Percentiles rank a stretch among this genome's conserved stretches.
phyloP scores from a whole-genome alignment of 1,139 yeast genomes.

The Suhomyces maxii region DNA sequence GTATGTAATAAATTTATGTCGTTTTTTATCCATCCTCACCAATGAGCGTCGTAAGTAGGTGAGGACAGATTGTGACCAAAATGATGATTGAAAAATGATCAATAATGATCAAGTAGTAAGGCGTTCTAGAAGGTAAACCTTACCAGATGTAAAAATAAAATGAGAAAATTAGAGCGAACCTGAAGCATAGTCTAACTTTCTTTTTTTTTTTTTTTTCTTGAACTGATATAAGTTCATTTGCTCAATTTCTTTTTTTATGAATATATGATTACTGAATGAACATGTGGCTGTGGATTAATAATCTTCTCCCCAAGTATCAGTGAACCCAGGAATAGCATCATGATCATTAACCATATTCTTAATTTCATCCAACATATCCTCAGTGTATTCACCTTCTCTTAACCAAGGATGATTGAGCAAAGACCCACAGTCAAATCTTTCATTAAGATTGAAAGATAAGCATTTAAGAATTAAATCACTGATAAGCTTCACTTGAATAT shows the following conservation, averaged over 20 bases:
- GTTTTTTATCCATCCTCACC: neutral
- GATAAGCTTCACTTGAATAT: constrained; percentile 26
- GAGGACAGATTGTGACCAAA: too few species aligned
- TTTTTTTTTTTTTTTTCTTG: too few species aligned
- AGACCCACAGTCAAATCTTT: constrained; percentile 17
- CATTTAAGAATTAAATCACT: constrained; percentile 51
- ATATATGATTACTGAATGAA: neutral
- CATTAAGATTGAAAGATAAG: constrained; percentile 80
- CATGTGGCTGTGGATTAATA: neutral
- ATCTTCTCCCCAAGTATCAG: constrained; percentile 22
- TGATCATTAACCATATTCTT: constrained; percentile 10
- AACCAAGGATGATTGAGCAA: constrained; percentile 74
- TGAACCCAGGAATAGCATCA: constrained; percentile 31
- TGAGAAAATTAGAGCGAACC: neutral
- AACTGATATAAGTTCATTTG: too few species aligned
- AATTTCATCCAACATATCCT: constrained; percentile 50
- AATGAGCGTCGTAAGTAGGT: too few species aligned
- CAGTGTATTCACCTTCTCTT: constrained; percentile 26
- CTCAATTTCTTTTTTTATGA: too few species aligned
- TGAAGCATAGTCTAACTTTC: too few species aligned
- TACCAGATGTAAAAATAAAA: neutral
- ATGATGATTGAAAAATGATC: too few species aligned
- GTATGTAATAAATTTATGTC: neutral
- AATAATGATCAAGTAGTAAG: neutral
- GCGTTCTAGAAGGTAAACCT: neutral